Conservation (phyloP, 116 monocot species). For the Trichopus zeylanicus region DNA sequence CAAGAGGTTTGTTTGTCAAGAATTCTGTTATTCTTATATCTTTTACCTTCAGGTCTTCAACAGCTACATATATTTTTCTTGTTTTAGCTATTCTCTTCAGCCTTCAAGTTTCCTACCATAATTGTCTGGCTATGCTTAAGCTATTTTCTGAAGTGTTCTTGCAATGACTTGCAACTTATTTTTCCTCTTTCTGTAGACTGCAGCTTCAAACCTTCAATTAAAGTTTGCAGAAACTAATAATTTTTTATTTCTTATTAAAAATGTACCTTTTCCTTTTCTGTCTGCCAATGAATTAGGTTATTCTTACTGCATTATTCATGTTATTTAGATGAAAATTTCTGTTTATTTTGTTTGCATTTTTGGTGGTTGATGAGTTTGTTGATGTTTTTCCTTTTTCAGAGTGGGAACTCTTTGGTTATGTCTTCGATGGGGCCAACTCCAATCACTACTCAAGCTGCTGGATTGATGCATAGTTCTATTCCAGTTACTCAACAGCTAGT, state of each 20-base stretch:
- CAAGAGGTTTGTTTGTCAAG: constrained; percentile 61
- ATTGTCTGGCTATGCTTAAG: too few relatives aligned
- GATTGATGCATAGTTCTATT: constrained; percentile 35
- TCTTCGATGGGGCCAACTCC: constrained; percentile 33
- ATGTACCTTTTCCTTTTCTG: not conserved
- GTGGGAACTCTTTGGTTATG: constrained; percentile 37
- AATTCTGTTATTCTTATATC: not conserved
- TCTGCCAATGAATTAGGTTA: not conserved
- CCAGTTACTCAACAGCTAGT: constrained; percentile 56
- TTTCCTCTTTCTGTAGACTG: too few relatives aligned
- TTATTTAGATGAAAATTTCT: not conserved
- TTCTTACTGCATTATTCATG: not conserved
- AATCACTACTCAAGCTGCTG: constrained; percentile 31
- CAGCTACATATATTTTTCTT: too few relatives aligned
- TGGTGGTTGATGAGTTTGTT: not conserved
- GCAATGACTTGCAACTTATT: too few relatives aligned
- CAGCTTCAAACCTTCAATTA: too few relatives aligned
- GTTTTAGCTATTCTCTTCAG: too few relatives aligned
- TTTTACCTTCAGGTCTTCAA: not conserved
- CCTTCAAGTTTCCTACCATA: too few relatives aligned
- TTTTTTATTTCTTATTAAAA: too few relatives aligned
- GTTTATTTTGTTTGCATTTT: not conserved
- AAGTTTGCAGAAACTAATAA: too few relatives aligned
- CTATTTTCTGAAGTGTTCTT: too few relatives aligned
- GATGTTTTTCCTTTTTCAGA: constrained; percentile 21